phyloP scores from a whole-genome alignment of 2,329 filamentous ascomycete species.

The Neopestalotiopsis rosae region DNA sequence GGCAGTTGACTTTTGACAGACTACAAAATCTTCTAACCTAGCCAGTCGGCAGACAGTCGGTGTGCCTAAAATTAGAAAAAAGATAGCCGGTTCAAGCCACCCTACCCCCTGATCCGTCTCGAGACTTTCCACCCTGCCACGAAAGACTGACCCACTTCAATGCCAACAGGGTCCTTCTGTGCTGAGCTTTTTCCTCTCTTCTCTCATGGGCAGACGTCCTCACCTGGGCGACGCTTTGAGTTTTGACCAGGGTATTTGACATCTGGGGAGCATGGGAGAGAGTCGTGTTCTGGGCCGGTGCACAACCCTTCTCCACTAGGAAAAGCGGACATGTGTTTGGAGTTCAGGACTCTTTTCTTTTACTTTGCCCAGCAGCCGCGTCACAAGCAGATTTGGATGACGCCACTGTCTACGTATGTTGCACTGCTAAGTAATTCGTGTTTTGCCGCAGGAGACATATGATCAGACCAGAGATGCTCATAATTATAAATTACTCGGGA shows the following conservation, averaged over 20 bases:
- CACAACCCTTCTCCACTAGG: neutral
- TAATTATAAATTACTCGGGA: neutral
- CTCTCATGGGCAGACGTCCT: neutral
- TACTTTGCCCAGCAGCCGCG: neutral
- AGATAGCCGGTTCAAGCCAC: neutral
- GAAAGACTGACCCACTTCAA: neutral
- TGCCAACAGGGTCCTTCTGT: neutral
- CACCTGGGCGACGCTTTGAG: neutral
- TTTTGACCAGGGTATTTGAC: neutral
- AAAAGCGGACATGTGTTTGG: conserved; percentile 7
- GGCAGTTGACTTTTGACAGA: neutral
- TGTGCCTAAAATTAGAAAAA: neutral
- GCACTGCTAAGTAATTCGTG: conserved; percentile 1
- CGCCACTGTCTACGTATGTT: conserved; percentile 15
- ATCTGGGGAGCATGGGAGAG: neutral
- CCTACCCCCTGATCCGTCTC: neutral
- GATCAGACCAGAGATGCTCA: neutral
- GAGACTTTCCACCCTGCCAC: neutral
- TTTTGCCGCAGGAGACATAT: neutral
- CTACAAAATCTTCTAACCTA: too few relatives aligned
- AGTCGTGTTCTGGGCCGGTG: neutral
- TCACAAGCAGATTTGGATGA: conserved; percentile 4
- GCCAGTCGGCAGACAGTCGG: neutral
- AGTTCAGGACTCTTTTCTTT: conserved; percentile 5
- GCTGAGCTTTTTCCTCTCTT: neutral